Percentiles rank a stretch among this genome's conserved stretches.
Evolutionary conservation across 2,329 filamentous ascomycete genomes (phyloP).

Genomic region (Neophaeococcomyces aloes): DNA sequence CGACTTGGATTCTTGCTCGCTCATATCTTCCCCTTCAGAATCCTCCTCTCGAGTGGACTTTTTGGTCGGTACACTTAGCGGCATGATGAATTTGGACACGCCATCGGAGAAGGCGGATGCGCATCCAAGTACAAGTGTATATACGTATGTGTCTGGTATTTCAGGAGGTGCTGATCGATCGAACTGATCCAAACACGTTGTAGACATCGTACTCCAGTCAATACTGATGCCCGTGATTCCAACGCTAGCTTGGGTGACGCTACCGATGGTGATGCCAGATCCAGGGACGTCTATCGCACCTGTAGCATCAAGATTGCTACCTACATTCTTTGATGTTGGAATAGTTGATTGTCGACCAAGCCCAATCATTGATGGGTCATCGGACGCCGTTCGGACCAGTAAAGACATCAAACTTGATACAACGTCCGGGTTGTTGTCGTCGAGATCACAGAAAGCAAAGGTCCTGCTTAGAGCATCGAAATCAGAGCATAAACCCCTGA

Average conservation of each 20-base stretch:
- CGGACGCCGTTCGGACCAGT: slow-evolving; percentile 84
- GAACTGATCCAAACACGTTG: slow-evolving; percentile 83
- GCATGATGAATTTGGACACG: slow-evolving; percentile 83
- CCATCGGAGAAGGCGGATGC: slow-evolving; percentile 85
- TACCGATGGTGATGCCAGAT: slow-evolving; percentile 68
- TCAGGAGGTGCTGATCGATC: slow-evolving; percentile 78
- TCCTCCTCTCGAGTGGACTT: slow-evolving; percentile 15
- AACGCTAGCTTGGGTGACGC: slow-evolving; percentile 55
- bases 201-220: slow-evolving; percentile 80
- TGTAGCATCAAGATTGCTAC: slow-evolving; percentile 42
- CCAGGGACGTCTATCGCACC: slow-evolving; percentile 83
- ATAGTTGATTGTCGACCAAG: slow-evolving; percentile 80
- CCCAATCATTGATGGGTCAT: slow-evolving; percentile 81
- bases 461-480: slow-evolving; percentile 67
- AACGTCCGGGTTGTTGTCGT: slow-evolving; percentile 61
- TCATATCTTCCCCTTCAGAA: slow-evolving; percentile 20
- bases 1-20: slow-evolving; percentile 10
- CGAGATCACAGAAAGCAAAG: slow-evolving; percentile 67
- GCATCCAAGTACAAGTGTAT: slow-evolving; percentile 77
- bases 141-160: slow-evolving; percentile 87
- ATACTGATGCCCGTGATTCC: slow-evolving; percentile 68
- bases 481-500: slow-evolving; percentile 75
- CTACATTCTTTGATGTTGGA: slow-evolving; percentile 51
- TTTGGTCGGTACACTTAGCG: slow-evolving; percentile 70
- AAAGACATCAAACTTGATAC: slow-evolving; percentile 73